A percentile compares a stretch with the other conserved stretches of the same genome.
These are phyloP conservation scores for Pachysandra terminalis DNA, from an alignment of 164 flowering plant genomes.

Conservation along the genomic window DNA sequence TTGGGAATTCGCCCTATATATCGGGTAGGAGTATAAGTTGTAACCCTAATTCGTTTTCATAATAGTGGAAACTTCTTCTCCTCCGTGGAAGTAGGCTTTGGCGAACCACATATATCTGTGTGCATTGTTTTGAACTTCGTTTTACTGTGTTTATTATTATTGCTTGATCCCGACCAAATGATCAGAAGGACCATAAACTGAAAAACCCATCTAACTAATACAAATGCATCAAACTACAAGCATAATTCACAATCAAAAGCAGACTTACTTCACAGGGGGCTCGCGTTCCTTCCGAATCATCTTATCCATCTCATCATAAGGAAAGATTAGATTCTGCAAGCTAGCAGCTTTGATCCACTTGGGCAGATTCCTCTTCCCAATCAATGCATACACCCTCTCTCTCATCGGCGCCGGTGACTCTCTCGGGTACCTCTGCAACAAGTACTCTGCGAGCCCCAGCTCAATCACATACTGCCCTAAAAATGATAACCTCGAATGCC, in stretches of 20 bases:
- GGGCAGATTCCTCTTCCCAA: conserved; percentile 87
- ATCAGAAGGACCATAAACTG: not conserved
- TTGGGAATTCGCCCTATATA: too few relatives aligned
- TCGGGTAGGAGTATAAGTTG: too few relatives aligned
- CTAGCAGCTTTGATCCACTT: conserved; percentile 95
- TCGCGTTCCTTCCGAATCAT: conserved; percentile 71
- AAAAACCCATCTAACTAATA: not conserved
- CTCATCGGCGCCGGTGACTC: conserved; percentile 96
- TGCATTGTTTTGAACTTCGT: too few relatives aligned
- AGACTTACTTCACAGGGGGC: conserved; percentile 85
- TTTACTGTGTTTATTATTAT: too few relatives aligned
- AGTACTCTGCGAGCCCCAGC: conserved; percentile 73
- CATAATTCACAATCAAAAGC: not conserved
- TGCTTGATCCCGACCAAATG: too few relatives aligned
- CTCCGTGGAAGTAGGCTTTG: too few relatives aligned
- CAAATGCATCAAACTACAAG: not conserved
- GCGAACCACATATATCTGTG: too few relatives aligned
- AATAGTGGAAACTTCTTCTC: too few relatives aligned
- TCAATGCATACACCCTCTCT: conserved; percentile 87
- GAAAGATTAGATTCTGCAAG: conserved; percentile 93
- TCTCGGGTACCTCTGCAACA: conserved; percentile 94
- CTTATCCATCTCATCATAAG: conserved; percentile 86
- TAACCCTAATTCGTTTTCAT: too few relatives aligned
- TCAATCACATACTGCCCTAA: conserved; percentile 94
- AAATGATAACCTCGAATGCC: conserved; percentile 85